phyloP scores from a whole-genome alignment of 345 rosid species.

The Populus tremula region DNA sequence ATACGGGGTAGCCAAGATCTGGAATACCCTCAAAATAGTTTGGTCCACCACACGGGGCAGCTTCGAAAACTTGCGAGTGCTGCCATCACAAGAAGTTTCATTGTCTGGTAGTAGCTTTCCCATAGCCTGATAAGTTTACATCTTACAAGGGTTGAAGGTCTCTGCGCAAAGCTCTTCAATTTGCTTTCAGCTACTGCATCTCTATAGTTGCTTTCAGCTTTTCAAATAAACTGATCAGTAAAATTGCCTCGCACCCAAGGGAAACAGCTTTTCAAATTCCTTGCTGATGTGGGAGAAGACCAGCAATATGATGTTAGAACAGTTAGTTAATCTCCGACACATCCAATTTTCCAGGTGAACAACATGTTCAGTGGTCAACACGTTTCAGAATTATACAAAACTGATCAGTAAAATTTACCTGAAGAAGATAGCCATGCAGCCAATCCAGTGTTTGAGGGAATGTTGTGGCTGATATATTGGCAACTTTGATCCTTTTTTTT shows the following conservation, averaged over 20 bases:
- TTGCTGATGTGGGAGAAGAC: neutral
- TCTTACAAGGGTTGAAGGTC: neutral
- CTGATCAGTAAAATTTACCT: slow-evolving; percentile 46
- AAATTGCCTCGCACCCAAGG: neutral
- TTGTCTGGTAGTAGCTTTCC: neutral
- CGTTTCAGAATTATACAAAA: neutral
- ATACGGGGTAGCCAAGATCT: no score
- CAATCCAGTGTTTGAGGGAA: slow-evolving; percentile 65
- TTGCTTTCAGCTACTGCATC: slow-evolving; percentile 15
- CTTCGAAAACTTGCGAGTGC: neutral
- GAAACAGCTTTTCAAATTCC: neutral
- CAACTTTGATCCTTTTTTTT: slow-evolving; percentile 23
- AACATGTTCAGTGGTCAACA: neutral
- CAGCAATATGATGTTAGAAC: neutral
- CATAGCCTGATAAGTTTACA: neutral
- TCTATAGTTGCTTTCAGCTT: neutral
- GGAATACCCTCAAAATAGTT: neutral
- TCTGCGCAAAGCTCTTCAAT: neutral
- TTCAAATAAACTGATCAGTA: neutral
- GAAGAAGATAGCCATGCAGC: slow-evolving; percentile 47
- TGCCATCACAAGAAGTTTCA: neutral
- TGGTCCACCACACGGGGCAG: neutral
- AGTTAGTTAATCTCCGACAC: neutral
- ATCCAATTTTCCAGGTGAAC: neutral
- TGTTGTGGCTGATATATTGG: slow-evolving; percentile 78